phyloP scores from a whole-genome alignment of 75 land plant genomes.

The Selaginella moellendorffii region DNA sequence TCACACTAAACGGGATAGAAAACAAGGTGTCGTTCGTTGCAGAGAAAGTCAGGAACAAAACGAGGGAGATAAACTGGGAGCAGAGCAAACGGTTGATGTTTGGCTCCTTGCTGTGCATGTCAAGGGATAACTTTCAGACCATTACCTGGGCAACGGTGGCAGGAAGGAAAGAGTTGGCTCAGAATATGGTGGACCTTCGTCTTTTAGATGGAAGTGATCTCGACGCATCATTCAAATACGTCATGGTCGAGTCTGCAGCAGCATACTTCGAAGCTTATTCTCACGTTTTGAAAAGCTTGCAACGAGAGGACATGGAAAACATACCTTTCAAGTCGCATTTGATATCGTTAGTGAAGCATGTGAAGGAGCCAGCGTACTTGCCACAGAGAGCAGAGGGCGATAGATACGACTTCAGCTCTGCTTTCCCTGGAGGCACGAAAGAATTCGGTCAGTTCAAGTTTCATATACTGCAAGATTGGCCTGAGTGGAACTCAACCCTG shows the following conservation, averaged over 20 bases:
- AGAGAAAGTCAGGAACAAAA: not conserved
- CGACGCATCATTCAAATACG: no score
- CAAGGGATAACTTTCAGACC: slow-evolving; percentile 19
- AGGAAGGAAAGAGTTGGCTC: not conserved
- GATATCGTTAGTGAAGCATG: slow-evolving; percentile 11
- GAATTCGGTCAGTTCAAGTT: slow-evolving; percentile 8
- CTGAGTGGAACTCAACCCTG: slow-evolving; percentile 13
- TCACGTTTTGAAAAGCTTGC: slow-evolving; percentile 18
- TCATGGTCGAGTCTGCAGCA: slow-evolving; percentile 17
- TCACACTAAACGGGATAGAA: slow-evolving; percentile 8
- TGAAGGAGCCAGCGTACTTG: slow-evolving; percentile 6
- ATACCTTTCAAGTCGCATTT: slow-evolving; percentile 17
- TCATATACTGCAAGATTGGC: slow-evolving; percentile 15
- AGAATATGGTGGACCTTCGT: not conserved
- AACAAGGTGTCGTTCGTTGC: slow-evolving; percentile 4
- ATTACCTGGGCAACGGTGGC: slow-evolving; percentile 20
- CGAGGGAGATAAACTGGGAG: not conserved
- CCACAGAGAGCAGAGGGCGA: slow-evolving; percentile 8
- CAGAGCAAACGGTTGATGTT: slow-evolving; percentile 17
- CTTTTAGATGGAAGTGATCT: not conserved
- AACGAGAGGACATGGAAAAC: slow-evolving; percentile 17
- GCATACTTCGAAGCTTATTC: slow-evolving; percentile 22
- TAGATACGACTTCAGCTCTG: slow-evolving; percentile 11
- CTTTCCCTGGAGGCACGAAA: slow-evolving; percentile 9
- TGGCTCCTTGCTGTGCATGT: slow-evolving; percentile 25